These are phyloP conservation scores for Fusarium coicis DNA, from an alignment of 2,329 filamentous ascomycete species.

Conservation along the genomic window DNA sequence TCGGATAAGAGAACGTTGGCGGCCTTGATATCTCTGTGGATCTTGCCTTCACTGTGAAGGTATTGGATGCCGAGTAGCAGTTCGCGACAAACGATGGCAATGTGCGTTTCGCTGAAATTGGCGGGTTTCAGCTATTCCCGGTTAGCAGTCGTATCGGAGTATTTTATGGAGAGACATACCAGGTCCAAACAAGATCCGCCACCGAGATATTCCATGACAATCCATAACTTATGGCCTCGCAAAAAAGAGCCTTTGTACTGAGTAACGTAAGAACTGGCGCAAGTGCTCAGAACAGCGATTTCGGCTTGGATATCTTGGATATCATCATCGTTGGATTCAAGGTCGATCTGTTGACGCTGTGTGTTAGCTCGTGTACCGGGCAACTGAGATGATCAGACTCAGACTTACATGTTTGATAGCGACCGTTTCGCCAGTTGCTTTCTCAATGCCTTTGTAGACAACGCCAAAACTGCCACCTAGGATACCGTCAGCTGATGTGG, in stretches of 20 bases:
- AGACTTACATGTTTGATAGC: constrained; percentile 91
- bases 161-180: constrained; percentile 60
- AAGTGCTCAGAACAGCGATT: constrained; percentile 94
- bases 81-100: constrained; percentile 94
- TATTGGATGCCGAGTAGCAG: constrained; percentile 92
- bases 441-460: constrained; percentile 97
- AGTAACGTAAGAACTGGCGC: constrained; percentile 91
- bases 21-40: constrained; percentile 96
- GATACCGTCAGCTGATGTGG: constrained; percentile 12
- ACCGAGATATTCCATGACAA: constrained; percentile 98
- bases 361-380: constrained; percentile 26
- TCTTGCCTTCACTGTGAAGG: constrained; percentile 92
- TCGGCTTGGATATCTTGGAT: constrained; percentile 98
- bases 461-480: constrained; percentile 95
- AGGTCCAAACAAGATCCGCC: constrained; percentile 95
- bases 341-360: constrained; percentile 79
- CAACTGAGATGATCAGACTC: constrained; percentile 47
- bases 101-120: constrained; percentile 87
- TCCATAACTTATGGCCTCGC: constrained; percentile 97
- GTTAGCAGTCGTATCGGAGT: constrained; percentile 5
- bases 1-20: constrained; percentile 96
- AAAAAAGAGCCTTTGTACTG: constrained; percentile 97
- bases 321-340: constrained; percentile 98
- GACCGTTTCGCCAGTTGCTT: constrained; percentile 88
- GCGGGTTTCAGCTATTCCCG: constrained; percentile 82